Conservation (phyloP, 2,329 filamentous ascomycete species). For the Lachnellula suecica region DNA sequence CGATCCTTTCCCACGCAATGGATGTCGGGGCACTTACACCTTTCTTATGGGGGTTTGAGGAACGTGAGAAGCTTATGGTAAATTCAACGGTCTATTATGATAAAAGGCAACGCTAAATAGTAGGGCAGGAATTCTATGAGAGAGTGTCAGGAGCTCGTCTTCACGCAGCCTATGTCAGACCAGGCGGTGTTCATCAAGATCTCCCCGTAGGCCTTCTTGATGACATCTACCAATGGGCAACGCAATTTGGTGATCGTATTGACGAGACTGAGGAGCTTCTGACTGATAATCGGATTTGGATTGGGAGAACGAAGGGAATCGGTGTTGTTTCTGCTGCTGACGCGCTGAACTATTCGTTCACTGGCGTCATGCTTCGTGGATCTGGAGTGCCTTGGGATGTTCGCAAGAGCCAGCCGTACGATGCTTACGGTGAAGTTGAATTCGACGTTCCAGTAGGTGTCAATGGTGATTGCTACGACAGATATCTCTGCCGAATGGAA, state of each 20-base stretch:
- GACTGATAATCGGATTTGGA: conserved; percentile 99
- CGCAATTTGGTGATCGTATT: conserved; percentile 96
- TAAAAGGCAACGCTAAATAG: conserved; percentile 17
- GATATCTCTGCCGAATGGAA: conserved; percentile 98
- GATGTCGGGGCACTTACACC: conserved; percentile 97
- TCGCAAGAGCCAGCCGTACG: conserved; percentile 94
- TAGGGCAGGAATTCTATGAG: conserved; percentile 91
- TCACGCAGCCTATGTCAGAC: conserved; percentile 94
- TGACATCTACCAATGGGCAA: conserved; percentile 99
- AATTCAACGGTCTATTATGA: conserved; percentile 32
- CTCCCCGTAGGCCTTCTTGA: conserved; percentile 90
- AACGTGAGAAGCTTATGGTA: conserved; percentile 99
- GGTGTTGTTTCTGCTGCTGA: conserved; percentile 90
- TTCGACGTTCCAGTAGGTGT: conserved; percentile 96
- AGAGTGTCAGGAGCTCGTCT: conserved; percentile 97
- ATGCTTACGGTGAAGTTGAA: conserved; percentile 96
- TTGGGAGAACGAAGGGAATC: conserved; percentile 84
- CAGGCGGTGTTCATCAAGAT: conserved; percentile 95
- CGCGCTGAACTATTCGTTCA: conserved; percentile 96
- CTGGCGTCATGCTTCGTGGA: conserved; percentile 95
- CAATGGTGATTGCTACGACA: conserved; percentile 98
- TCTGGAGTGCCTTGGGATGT: conserved; percentile 96
- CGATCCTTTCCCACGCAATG: conserved; percentile 95
- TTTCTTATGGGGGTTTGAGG: conserved; percentile 99
- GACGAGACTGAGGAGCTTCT: conserved; percentile 98